A percentile compares a stretch with the other conserved stretches of the same genome.
phyloP scores from a whole-genome alignment of 495 filamentous ascomycete genomes.

The Hypoxylon perforatum region DNA sequence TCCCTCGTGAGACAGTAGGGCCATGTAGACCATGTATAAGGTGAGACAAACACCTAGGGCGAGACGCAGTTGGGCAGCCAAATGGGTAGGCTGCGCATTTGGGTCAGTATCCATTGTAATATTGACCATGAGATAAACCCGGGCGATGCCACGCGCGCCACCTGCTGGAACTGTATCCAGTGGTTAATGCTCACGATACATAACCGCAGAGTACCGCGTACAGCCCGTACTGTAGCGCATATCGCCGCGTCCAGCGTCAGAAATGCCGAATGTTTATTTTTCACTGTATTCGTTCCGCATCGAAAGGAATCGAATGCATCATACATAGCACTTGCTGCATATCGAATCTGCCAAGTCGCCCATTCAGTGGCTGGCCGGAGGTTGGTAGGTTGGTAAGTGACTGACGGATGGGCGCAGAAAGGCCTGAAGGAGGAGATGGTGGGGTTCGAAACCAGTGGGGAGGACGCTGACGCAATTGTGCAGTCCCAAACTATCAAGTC shows the following conservation, averaged over 20 bases:
- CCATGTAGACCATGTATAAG: slow-evolving; percentile 11
- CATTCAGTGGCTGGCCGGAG: slow-evolving; percentile 12
- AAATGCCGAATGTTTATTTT: slow-evolving; percentile 28
- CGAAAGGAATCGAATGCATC: slow-evolving; percentile 39
- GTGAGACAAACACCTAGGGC: slow-evolving; percentile 33
- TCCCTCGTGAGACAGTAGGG: slow-evolving; percentile 39
- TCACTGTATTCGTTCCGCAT: slow-evolving; percentile 19
- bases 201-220: neutral
- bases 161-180: no score
- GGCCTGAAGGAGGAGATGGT: slow-evolving; percentile 33
- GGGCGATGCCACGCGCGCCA: slow-evolving; percentile 36
- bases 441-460: slow-evolving; percentile 39
- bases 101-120: slow-evolving; percentile 12
- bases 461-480: slow-evolving; percentile 42
- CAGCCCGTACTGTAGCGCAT: no score
- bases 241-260: slow-evolving; percentile 17
- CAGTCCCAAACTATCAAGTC: slow-evolving; percentile 7
- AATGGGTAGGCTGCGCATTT: slow-evolving; percentile 23
- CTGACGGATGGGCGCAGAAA: slow-evolving; percentile 33
- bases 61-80: slow-evolving; percentile 32
- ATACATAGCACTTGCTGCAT: slow-evolving; percentile 29
- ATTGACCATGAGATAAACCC: slow-evolving; percentile 30
- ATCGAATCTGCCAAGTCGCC: slow-evolving; percentile 31
- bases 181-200: slow-evolving; percentile 34
- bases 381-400: slow-evolving; percentile 23